Base-by-base conservation (phyloP, 2,329 filamentous ascomycete species). In the Beauveria caledonica region DNA sequence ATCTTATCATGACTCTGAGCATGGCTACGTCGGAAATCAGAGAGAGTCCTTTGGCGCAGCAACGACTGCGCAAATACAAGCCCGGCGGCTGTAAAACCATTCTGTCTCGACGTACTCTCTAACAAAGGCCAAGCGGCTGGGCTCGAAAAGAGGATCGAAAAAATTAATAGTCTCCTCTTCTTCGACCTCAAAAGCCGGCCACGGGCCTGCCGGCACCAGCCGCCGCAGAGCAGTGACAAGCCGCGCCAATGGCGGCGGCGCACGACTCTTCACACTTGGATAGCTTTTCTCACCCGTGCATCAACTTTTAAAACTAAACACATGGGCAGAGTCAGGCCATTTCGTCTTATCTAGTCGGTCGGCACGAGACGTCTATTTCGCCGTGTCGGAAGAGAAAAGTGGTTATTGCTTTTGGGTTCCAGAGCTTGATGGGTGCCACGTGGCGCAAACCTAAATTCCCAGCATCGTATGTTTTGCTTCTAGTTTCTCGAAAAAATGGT, bases 41-140 rank as follows among this genome's bases (percentile, higher is more conserved):
- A 75, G 56, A 69, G 72, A 75, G 56, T 76, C 74, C 52, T 76
- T 76, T 25, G 73, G 70, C 55, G 55, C 45, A 58, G 17, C 29
- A 50, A 50, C 55, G 15, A 42, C 45, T 5, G 72, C 65, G 58
- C 70, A 71, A 62, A 74, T 73, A 39, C 64, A 69, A 11, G 69
- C 64, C 45, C 73, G 72, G 5, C 63, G 65, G n/a, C 64, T 60
- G 54, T 68, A 67, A 50, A 74, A 74, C 19, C 67, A 64, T 44
- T 67, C 67, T 1, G 66, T 67, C 9, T 64, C 64, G 5, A 64
- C 57, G 2, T 60, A 60, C 56, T 65, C 64, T 42, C 60, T 63
- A 23, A 70, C 65, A 39, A 71, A 29, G 29, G 6, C 63, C 42
- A n/a, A 64, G 48, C 8, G 69, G 64, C 40, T 66, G 63, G 10